Conservation (phyloP, 2,329 filamentous ascomycete genomes). For the Lasiodiplodia theobromae region DNA sequence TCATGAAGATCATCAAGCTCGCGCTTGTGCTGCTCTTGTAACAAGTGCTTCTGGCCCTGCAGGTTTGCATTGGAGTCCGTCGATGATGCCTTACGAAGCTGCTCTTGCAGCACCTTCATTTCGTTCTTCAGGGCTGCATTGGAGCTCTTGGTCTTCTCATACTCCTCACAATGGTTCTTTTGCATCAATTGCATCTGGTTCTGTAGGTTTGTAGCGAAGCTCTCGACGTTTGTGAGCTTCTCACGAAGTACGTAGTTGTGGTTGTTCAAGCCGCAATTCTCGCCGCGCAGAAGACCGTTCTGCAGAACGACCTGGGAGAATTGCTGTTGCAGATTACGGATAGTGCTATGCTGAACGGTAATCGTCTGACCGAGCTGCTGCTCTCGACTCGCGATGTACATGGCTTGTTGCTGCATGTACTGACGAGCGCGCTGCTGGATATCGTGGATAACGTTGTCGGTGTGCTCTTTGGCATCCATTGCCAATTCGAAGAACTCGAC, state of each 20-base stretch:
- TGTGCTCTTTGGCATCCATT: background rate
- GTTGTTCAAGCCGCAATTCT: background rate
- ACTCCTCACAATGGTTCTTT: background rate
- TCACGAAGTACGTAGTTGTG: conserved; percentile 1
- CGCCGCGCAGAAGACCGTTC: conserved; percentile 10
- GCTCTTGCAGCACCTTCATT: too few relatives aligned
- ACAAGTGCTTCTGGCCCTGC: background rate
- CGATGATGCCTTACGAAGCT: too few relatives aligned
- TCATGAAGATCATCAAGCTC: background rate
- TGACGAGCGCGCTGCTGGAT: background rate
- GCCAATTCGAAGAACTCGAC: background rate
- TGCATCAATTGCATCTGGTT: background rate
- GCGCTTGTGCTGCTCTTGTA: background rate
- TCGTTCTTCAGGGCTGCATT: too few relatives aligned
- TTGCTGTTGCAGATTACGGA: background rate
- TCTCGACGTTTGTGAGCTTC: background rate
- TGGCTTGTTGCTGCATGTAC: background rate
- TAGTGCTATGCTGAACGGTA: background rate
- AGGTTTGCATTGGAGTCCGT: background rate
- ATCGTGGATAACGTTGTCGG: background rate
- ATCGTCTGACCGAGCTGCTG: background rate
- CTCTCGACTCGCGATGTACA: background rate
- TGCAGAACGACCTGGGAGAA: conserved; percentile 5
- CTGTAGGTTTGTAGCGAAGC: background rate
- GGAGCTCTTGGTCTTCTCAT: too few relatives aligned